These are phyloP conservation scores for Lablab purpureus DNA, from an alignment of 306 rosid species.

Conservation along the genomic window DNA sequence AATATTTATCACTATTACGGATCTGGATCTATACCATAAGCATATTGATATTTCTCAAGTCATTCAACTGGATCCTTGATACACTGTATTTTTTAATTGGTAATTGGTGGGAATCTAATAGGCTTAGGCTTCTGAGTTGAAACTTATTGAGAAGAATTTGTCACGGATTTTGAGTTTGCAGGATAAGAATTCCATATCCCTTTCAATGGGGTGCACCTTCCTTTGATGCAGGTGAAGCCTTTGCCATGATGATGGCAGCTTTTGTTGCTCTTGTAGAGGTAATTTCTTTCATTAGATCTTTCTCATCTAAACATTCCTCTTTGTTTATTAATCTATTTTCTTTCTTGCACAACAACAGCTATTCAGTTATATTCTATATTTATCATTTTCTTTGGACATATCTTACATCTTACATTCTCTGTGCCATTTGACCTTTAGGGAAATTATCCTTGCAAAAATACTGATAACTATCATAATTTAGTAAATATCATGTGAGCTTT, in stretches of 20 bases:
- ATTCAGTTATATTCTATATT: conserved; percentile 6
- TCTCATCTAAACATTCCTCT: conserved; percentile 7
- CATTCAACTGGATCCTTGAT: conserved; percentile 33
- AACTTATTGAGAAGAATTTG: conserved; percentile 26
- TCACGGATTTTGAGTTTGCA: conserved; percentile 58
- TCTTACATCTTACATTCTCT: background rate
- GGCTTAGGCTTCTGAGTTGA: conserved; percentile 41
- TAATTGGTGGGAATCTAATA: background rate
- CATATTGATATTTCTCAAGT: conserved; percentile 27
- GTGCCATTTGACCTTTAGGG: background rate
- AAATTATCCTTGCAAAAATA: conserved; percentile 10
- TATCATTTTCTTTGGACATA: conserved; percentile 17
- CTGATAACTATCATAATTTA: background rate
- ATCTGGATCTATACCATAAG: conserved; percentile 1
- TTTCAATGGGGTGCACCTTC: conserved; percentile 99
- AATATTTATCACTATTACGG: conserved; percentile 14
- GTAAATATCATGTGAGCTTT: background rate
- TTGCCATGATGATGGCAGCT: conserved; percentile 98
- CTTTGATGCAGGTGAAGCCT: conserved; percentile 98
- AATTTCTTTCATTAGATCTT: conserved; percentile 42
- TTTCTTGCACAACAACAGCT: background rate
- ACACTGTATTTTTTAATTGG: background rate
- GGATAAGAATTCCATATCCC: conserved; percentile 98
- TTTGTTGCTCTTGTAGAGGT: conserved; percentile 98
- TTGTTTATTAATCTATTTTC: conserved; percentile 28